Evolutionary conservation across 495 filamentous ascomycete species (phyloP), one percentile per base, ranked within the genome.

Genomic region (Diplogelasinospora grovesii): DNA sequence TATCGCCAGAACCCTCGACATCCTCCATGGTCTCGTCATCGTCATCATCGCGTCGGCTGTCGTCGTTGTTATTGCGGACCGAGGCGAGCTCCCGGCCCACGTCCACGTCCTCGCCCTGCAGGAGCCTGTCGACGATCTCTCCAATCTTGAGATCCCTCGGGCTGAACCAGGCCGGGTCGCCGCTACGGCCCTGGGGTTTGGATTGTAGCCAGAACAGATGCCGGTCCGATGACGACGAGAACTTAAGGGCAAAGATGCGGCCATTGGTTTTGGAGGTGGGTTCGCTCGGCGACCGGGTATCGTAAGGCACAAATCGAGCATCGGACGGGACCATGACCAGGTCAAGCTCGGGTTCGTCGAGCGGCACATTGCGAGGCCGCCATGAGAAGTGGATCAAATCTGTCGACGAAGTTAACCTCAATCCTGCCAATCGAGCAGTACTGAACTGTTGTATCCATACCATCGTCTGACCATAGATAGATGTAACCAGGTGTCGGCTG

Each of bases 191-290:
- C 65, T 96, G 88, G 7, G 77, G 71, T 55, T 86, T 89, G 5
- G 83, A 86, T 65, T 99, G 93, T 45, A 99, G 70, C 87, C 89
- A 99, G 72, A 95, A 99, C 21, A 97, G 73, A 59, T 97, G 77
- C 37, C 89, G 79, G 63, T 87, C 78, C 23, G 87, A 92, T 44
- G 85, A 90, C n/a, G 89, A 95, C 21, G 75, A 73, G 67, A 99
- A 99, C 62, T 94, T 96, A 57, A 99, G 75, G 38, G 85, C 79
- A 61, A 89, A 96, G 54, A 99, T 81, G 39, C 93, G 83, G 52
- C 87, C 93, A 52, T 89, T 88, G 8, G 87, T 93, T 45, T 76
- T 73, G 41, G 78, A 69, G 22, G 77, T 69, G 11, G 69, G 54
- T 33, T 65, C 56, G 25, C 60, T 57, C 6, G 76, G 65, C 33